Conservation (phyloP, 129 eudicot genomes). For the Flaveria bidentis region DNA sequence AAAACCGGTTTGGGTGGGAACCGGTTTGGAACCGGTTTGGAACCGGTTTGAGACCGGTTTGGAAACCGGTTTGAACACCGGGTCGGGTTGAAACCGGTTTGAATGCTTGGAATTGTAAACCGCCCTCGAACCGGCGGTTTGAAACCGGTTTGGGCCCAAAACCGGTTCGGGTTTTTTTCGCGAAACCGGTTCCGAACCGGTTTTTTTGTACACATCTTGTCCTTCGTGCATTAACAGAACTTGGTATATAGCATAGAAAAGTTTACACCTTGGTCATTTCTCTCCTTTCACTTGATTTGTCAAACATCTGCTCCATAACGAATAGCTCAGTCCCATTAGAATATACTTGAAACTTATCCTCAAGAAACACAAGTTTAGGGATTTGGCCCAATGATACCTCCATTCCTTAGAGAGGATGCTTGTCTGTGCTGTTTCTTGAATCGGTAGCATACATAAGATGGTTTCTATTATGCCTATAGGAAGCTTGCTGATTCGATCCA, state of each 20-base stretch:
- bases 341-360: not conserved
- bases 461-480: conserved; percentile 14
- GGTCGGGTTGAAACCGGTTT: no score
- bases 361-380: not conserved
- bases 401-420: conserved; percentile 25
- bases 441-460: conserved; percentile 14
- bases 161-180: no score
- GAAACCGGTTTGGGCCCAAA: no score
- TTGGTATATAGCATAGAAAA: conserved; percentile 16
- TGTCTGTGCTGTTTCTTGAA: conserved; percentile 23
- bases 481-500: conserved; percentile 26
- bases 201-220: no score
- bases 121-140: no score
- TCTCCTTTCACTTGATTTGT: conserved; percentile 1
- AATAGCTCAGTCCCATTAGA: not conserved
- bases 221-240: conserved; percentile 13
- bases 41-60: no score
- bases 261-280: not conserved
- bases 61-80: no score
- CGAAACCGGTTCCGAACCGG: no score
- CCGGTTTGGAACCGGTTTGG: no score
- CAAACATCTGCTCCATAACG: not conserved
- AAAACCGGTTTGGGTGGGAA: no score
- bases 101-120: no score
- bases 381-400: conserved; percentile 17